Evolutionary conservation across 495 filamentous ascomycete species (phyloP).

Genomic region (Penicillium verhagenii): DNA sequence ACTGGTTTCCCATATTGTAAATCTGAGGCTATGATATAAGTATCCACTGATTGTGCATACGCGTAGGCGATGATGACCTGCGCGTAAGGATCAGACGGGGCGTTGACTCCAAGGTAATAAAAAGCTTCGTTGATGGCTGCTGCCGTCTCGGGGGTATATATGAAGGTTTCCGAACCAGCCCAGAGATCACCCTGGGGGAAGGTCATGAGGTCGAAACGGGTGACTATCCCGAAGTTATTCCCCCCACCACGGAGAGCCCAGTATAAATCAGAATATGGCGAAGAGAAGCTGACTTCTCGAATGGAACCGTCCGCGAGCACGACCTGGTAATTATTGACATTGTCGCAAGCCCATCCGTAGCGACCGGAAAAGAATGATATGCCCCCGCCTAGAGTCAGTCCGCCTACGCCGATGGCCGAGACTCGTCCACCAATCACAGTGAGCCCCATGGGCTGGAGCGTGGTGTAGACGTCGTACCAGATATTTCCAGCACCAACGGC

Average conservation of each 20-base stretch:
- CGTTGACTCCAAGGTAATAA: background rate
- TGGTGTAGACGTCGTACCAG: conserved; percentile 43
- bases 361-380: conserved; percentile 34
- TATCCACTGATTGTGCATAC: background rate
- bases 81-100: background rate
- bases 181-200: conserved; percentile 23
- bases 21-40: conserved; percentile 2
- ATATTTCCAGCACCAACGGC: conserved; percentile 18
- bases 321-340: conserved; percentile 46
- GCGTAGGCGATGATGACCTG: background rate
- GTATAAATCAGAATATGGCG: conserved; percentile 36
- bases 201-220: conserved; percentile 30
- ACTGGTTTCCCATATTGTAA: conserved; percentile 3
- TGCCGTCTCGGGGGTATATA: background rate
- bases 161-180: conserved; percentile 1
- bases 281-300: conserved; percentile 27
- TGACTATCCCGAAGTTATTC: conserved; percentile 42
- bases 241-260: conserved; percentile 46
- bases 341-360: conserved; percentile 49
- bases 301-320: conserved; percentile 39
- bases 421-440: conserved; percentile 55
- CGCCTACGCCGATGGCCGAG: conserved; percentile 52
- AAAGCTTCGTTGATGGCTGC: conserved; percentile 23
- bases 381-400: conserved; percentile 37
- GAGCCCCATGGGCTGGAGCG: conserved; percentile 43